Conservation (phyloP, 139 green algal genomes). For the Edaphochlamys debaryana region DNA sequence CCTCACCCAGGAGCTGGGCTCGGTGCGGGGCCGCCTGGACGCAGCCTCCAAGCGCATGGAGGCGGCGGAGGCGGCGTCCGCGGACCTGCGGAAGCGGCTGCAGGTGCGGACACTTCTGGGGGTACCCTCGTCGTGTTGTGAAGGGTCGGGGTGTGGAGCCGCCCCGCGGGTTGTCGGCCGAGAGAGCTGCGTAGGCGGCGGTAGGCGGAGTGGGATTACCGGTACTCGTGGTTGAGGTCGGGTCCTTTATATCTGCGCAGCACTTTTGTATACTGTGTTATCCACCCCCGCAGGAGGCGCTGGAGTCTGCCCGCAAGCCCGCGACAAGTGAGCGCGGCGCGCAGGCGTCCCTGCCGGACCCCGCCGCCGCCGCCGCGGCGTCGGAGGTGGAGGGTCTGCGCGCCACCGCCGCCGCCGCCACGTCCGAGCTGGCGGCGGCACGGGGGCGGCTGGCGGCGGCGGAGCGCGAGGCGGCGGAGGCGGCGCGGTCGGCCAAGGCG, state of each 20-base stretch:
- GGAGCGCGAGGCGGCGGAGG: not conserved
- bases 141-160: too few species aligned
- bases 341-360: not conserved
- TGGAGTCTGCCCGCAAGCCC: not conserved
- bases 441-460: not conserved
- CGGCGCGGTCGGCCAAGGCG: not conserved
- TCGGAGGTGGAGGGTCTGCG: not conserved
- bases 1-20: slow-evolving; percentile 17
- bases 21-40: not conserved
- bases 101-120: too few species aligned
- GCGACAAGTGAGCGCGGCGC: not conserved
- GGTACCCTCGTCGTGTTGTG: too few species aligned
- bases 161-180: too few species aligned
- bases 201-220: too few species aligned
- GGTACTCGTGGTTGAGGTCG: too few species aligned
- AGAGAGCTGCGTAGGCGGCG: too few species aligned
- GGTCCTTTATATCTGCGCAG: too few species aligned
- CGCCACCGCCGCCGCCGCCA: not conserved
- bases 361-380: not conserved
- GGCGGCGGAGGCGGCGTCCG: not conserved
- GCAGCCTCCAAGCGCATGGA: not conserved
- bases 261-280: too few species aligned
- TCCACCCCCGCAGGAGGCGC: not conserved
- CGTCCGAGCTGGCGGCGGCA: not conserved
- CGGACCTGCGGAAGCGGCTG: not conserved